Percentiles rank a stretch among this genome's conserved stretches.
phyloP scores from a whole-genome alignment of 2,329 filamentous ascomycete genomes.

The Eutypa lata region DNA sequence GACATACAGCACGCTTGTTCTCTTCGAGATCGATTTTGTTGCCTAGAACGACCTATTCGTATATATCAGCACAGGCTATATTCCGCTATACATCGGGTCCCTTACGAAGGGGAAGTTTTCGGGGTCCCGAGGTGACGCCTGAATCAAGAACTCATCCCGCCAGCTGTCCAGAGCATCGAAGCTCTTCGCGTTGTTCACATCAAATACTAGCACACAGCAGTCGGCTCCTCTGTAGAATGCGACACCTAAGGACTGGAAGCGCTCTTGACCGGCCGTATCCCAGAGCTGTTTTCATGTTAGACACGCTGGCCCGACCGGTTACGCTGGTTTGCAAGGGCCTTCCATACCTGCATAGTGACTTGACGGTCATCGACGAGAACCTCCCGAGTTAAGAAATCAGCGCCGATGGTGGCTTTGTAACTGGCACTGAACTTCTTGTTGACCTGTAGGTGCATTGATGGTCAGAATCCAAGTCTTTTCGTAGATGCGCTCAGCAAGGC shows the following conservation, averaged over 20 bases:
- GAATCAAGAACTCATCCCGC: constrained; percentile 97
- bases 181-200: constrained; percentile 98
- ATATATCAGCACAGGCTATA: constrained; percentile 4
- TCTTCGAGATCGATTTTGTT: constrained; percentile 99
- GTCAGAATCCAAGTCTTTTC: constrained; percentile 6
- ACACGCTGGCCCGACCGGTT: constrained; percentile 9
- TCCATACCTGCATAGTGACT: constrained; percentile 90
- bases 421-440: constrained; percentile 99
- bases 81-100: constrained; percentile 12
- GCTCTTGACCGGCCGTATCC: constrained; percentile 96
- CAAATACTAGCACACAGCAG: constrained; percentile 96
- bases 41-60: constrained; percentile 76
- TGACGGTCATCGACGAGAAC: constrained; percentile 94
- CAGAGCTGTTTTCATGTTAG: constrained; percentile 64
- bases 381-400: constrained; percentile 97
- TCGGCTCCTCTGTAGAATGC: constrained; percentile 97
- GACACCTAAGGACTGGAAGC: constrained; percentile 94
- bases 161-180: constrained; percentile 98
- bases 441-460: constrained; percentile 60
- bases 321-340: constrained; percentile 2
- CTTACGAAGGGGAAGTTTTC: constrained; percentile 96
- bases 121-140: constrained; percentile 92
- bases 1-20: constrained; percentile 81
- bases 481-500: not conserved
- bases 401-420: constrained; percentile 99